Conservation (phyloP, 2,329 filamentous ascomycete species). For the Colletotrichum gigasporum region DNA sequence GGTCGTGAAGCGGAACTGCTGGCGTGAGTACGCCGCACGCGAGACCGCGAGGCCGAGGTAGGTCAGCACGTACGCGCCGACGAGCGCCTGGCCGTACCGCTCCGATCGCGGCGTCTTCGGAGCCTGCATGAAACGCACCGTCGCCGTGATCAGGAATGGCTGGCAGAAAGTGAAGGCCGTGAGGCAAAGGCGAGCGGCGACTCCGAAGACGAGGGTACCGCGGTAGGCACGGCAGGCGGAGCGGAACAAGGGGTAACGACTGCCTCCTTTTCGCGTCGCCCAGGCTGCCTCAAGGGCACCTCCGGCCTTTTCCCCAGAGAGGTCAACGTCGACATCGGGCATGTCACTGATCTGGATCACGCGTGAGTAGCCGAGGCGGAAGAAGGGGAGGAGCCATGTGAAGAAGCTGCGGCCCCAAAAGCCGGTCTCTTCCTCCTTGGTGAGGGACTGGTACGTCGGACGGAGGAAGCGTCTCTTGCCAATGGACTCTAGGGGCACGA, state of each 20-base stretch:
- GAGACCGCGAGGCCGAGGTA: conserved; percentile 44
- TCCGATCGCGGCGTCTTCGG: conserved; percentile 31
- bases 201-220: not conserved
- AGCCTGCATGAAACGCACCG: conserved; percentile 28
- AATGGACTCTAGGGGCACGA: conserved; percentile 33
- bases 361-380: conserved; percentile 33
- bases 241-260: not conserved
- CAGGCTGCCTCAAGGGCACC: not conserved
- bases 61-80: conserved; percentile 41
- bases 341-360: conserved; percentile 35
- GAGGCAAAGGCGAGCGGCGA: conserved; percentile 18
- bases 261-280: not conserved
- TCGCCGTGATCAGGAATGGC: conserved; percentile 36
- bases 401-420: conserved; percentile 36
- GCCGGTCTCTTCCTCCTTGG: conserved; percentile 33
- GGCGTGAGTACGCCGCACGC: conserved; percentile 42
- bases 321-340: conserved; percentile 33
- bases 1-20: conserved; percentile 37
- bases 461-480: conserved; percentile 30
- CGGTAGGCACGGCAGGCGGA: not conserved
- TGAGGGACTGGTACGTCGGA: conserved; percentile 7
- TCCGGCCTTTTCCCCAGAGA: not conserved
- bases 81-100: conserved; percentile 37
- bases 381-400: conserved; percentile 34
- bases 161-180: conserved; percentile 38